A percentile compares a stretch with the other conserved stretches of the same genome.
These are phyloP conservation scores for Pichia manshurica DNA, from an alignment of 805 yeast genomes.

Conservation along the genomic window DNA sequence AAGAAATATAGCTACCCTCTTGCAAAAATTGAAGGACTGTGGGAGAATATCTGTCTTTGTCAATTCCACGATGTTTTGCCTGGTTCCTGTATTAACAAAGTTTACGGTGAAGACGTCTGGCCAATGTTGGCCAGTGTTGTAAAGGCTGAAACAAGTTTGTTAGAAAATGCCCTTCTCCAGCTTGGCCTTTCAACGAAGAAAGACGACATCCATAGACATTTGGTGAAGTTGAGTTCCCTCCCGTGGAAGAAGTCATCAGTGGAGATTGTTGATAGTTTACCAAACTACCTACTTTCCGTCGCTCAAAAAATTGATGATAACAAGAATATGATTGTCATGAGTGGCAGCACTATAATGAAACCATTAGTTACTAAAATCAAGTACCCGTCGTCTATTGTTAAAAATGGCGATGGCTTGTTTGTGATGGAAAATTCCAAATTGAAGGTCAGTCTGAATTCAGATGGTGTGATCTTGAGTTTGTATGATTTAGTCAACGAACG, in stretches of 20 bases:
- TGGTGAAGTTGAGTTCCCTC: slow-evolving; percentile 45
- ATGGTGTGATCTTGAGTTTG: slow-evolving; percentile 57
- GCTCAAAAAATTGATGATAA: slow-evolving; percentile 13
- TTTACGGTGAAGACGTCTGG: slow-evolving; percentile 80
- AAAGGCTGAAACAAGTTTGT: slow-evolving; percentile 46
- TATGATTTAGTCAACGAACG: slow-evolving; percentile 52
- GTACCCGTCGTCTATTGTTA: slow-evolving; percentile 45
- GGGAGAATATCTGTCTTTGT: slow-evolving; percentile 87
- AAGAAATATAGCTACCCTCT: slow-evolving; percentile 66
- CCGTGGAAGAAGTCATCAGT: slow-evolving; percentile 59
- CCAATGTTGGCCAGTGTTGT: slow-evolving; percentile 65
- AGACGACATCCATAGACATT: slow-evolving; percentile 16
- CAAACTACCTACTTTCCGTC: slow-evolving; percentile 2
- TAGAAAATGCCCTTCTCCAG: slow-evolving; percentile 36
- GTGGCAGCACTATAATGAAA: slow-evolving; percentile 20
- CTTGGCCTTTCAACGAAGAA: slow-evolving; percentile 12
- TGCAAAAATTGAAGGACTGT: slow-evolving; percentile 56
- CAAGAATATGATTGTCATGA: slow-evolving; percentile 17
- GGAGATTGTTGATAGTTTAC: slow-evolving; percentile 25
- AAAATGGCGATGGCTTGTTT: slow-evolving; percentile 35
- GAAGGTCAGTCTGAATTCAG: slow-evolving; percentile 45
- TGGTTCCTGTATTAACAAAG: slow-evolving; percentile 92
- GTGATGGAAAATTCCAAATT: slow-evolving; percentile 57
- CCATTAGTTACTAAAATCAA: slow-evolving; percentile 25
- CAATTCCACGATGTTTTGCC: slow-evolving; percentile 99